Evolutionary conservation across 345 rosid species (phyloP), one percentile per base, ranked within the genome.

Genomic region (Eucalyptus marginata): DNA sequence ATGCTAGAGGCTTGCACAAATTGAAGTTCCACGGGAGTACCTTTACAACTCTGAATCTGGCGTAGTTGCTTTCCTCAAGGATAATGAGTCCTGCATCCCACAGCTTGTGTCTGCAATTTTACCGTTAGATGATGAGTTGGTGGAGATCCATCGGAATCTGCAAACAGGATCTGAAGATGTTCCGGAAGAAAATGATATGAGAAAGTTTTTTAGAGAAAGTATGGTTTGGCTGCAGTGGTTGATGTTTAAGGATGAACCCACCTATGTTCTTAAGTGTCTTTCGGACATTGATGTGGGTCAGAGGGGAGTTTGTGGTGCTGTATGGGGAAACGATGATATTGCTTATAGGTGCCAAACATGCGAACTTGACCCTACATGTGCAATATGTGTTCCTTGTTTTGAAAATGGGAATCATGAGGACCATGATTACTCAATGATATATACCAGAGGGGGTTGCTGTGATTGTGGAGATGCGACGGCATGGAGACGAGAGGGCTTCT

Each of bases 381-480:
- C 98, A 40, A 95, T 98, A 88, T 98, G 99, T 49, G 98, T 95
- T 88, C 95, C 98, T 88, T 98, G 99, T 92, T 98, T 98, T 87
- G 93, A 92, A 91, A 93, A 95, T 89, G 99, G 99, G 84, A 90
- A 95, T 88, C 99, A 97, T 89, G 87, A 90, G 66, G 92, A 90
- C 88, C 99, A 97, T 86, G 99, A 97, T 90, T 96, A 94, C 92
- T 95, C 96, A 6, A 91, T 96, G 62, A 95, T 96, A 17, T 95
- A 96, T 86, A 97, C 99, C 3, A 95, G 96, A 17, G 96, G 98
- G 86, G 99, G 99, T 90, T 97, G 99, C 86, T 97, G 99, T 92
- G 99, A 97, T 91, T 97, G 99, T 92, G 99, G 99, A 88, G 99
- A 97, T 91, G 95, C 92, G 44, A 97, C 99, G 6, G 99, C 99